These are phyloP conservation scores for Psilocybe azurescens DNA, from an alignment of 768 basidiomycete species.

Conservation along the genomic window DNA sequence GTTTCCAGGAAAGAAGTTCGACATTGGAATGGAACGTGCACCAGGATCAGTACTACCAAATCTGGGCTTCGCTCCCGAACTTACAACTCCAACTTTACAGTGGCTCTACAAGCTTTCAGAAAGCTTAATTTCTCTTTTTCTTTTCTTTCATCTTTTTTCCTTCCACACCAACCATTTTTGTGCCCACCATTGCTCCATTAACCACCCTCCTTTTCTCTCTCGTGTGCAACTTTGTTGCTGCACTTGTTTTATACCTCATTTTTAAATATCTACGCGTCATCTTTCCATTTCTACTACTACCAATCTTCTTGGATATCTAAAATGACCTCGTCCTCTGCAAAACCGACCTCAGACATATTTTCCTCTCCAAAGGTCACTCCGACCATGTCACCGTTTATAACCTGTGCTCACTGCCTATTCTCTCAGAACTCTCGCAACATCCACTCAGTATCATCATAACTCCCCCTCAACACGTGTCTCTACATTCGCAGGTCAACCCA, in stretches of 20 bases:
- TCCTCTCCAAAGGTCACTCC: background rate
- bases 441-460: background rate
- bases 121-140: background rate
- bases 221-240: background rate
- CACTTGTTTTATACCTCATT: conserved; percentile 4
- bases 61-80: too few relatives aligned
- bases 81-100: too few relatives aligned
- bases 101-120: too few relatives aligned
- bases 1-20: too few relatives aligned
- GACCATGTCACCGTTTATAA: background rate
- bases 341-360: background rate
- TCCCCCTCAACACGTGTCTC: background rate
- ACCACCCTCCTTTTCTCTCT: background rate
- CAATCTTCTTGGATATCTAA: background rate
- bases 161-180: background rate
- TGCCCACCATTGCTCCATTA: conserved; percentile 2
- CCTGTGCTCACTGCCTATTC: background rate
- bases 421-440: background rate
- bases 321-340: background rate
- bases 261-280: conserved; percentile 7
- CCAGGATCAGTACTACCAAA: too few relatives aligned
- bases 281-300: conserved; percentile 3
- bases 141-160: background rate
- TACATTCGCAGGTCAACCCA: background rate
- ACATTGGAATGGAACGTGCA: too few relatives aligned